A percentile compares a stretch with the other conserved stretches of the same genome.
Conservation (phyloP, 805 yeast genomes). For the Danielia oregonensis region DNA sequence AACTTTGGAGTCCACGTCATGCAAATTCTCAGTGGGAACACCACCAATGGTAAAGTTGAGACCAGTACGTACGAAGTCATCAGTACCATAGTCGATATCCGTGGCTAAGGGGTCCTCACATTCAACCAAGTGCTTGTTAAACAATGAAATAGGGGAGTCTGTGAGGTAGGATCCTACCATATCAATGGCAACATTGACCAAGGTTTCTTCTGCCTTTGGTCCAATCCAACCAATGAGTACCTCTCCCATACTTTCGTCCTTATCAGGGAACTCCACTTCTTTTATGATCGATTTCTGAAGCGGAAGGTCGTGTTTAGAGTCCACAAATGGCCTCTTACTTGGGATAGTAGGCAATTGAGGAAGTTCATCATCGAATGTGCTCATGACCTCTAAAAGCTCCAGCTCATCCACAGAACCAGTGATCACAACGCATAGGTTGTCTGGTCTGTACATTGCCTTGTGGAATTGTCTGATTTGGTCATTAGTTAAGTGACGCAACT, state of each 20-base stretch:
- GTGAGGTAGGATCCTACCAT: conserved; percentile 71
- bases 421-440: conserved; percentile 76
- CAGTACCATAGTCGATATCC: conserved; percentile 64
- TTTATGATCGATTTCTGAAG: conserved; percentile 38
- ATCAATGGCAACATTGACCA: conserved; percentile 65
- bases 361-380: conserved; percentile 56
- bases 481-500: conserved; percentile 68
- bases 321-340: conserved; percentile 72
- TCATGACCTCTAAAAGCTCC: conserved; percentile 61
- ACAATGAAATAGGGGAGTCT: conserved; percentile 70
- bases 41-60: conserved; percentile 58
- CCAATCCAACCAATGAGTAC: conserved; percentile 77
- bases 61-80: conserved; percentile 65
- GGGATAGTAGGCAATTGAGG: conserved; percentile 34
- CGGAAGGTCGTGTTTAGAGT: conserved; percentile 48
- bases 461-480: conserved; percentile 79
- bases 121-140: conserved; percentile 71
- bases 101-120: conserved; percentile 79
- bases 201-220: conserved; percentile 51
- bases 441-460: conserved; percentile 66
- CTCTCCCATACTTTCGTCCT: conserved; percentile 82
- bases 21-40: conserved; percentile 67
- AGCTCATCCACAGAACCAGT: conserved; percentile 81
- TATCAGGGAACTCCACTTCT: conserved; percentile 78
- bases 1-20: conserved; percentile 50